Conservation (phyloP, 192 early-diverging fungal genomes). For the Rhizophagus sp. region DNA sequence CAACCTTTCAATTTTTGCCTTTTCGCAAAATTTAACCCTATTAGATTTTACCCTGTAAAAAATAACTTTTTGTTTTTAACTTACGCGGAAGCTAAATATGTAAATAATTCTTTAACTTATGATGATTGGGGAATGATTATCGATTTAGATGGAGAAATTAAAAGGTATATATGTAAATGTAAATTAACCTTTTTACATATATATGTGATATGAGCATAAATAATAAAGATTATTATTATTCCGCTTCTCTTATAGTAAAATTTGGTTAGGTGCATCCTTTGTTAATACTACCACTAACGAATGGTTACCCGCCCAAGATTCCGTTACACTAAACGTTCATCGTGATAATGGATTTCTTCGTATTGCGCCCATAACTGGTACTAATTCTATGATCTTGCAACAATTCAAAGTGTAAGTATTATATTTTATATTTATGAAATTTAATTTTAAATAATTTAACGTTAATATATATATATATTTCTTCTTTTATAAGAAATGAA, state of each 20-base stretch:
- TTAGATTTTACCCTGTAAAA: neutral
- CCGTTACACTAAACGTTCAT: neutral
- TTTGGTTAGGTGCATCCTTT: neutral
- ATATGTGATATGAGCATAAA: neutral
- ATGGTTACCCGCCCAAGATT: neutral
- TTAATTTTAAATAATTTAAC: too few species aligned
- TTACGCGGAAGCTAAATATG: neutral
- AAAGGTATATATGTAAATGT: neutral
- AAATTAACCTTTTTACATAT: neutral
- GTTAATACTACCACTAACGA: neutral
- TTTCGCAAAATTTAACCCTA: neutral
- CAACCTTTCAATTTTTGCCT: too few species aligned
- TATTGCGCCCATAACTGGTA: neutral
- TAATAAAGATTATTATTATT: neutral
- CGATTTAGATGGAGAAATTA: neutral
- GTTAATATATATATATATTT: too few species aligned
- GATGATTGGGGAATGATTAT: neutral
- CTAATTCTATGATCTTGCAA: neutral
- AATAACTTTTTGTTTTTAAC: neutral
- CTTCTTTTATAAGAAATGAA: neutral
- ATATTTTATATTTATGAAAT: too few species aligned
- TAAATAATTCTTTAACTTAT: neutral
- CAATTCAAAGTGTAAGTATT: neutral
- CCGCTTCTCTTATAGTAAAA: neutral
- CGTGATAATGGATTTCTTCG: neutral